A percentile compares a stretch with the other conserved stretches of the same genome.
These are phyloP conservation scores for Candida nonsorbophila DNA, from an alignment of 805 yeast genomes.

Conservation along the genomic window DNA sequence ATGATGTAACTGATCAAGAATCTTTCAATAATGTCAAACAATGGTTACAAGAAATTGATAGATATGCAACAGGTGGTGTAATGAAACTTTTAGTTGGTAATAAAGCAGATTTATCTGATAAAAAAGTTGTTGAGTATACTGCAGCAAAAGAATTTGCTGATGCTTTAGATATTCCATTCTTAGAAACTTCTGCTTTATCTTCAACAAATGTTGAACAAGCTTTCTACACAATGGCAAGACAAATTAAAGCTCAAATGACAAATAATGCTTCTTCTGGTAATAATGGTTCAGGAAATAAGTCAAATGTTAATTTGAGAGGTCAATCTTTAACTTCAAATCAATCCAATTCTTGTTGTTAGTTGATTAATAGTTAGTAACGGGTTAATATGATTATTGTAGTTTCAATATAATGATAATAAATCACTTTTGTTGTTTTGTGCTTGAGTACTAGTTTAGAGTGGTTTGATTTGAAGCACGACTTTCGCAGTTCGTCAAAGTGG, in stretches of 20 bases:
- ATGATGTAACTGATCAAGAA: slow-evolving; percentile 97
- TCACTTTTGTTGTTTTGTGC: too few species aligned
- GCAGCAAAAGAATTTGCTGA: slow-evolving; percentile 98
- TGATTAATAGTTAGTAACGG: too few species aligned
- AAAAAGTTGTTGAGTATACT: slow-evolving; percentile 92
- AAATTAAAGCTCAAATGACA: slow-evolving; percentile 93
- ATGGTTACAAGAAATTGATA: slow-evolving; percentile 98
- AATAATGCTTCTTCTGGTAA: slow-evolving; percentile 32
- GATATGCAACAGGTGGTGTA: slow-evolving; percentile 97
- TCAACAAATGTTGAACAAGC: slow-evolving; percentile 98
- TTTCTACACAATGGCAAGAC: slow-evolving; percentile 97
- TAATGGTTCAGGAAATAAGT: slow-evolving; percentile 49
- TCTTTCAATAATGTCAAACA: slow-evolving; percentile 94
- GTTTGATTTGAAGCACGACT: too few species aligned
- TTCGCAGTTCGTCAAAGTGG: too few species aligned
- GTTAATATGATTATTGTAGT: too few species aligned
- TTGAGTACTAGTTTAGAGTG: too few species aligned
- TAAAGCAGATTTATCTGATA: slow-evolving; percentile 89
- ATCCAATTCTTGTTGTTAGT: slow-evolving; percentile 35
- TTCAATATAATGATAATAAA: too few species aligned
- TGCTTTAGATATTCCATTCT: slow-evolving; percentile 85
- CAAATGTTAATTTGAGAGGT: slow-evolving; percentile 69
- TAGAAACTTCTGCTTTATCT: slow-evolving; percentile 93
- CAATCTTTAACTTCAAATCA: slow-evolving; percentile 45
- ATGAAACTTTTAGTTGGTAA: slow-evolving; percentile 94